phyloP scores from a whole-genome alignment of 371 early-diverging fungal genomes.

The Mucor velutinosus region DNA sequence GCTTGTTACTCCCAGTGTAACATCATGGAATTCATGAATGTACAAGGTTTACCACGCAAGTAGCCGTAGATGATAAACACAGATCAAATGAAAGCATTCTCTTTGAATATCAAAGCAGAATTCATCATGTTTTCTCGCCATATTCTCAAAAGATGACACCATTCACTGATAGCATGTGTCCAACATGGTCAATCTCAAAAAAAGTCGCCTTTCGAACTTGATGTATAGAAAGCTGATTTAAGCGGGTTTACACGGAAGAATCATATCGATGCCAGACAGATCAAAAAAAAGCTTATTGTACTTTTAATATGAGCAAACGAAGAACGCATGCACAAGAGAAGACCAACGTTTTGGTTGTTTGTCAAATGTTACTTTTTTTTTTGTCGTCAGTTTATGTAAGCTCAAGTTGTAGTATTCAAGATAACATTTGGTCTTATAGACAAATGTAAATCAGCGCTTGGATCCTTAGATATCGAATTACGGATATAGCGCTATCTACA shows the following conservation, averaged over 20 bases:
- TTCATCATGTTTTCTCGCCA: not conserved
- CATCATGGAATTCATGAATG: not conserved
- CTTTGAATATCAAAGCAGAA: not conserved
- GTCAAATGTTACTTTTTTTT: not conserved
- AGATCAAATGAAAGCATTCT: not conserved
- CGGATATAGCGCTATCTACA: not conserved
- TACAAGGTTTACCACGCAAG: not conserved
- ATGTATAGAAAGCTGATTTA: not conserved
- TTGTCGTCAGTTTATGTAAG: not conserved
- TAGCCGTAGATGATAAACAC: not conserved
- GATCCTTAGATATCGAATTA: not conserved
- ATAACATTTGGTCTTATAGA: not conserved
- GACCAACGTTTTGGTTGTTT: not conserved
- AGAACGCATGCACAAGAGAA: not conserved
- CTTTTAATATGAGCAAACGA: not conserved
- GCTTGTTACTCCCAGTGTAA: not conserved
- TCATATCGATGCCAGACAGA: not conserved
- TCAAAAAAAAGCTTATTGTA: not conserved
- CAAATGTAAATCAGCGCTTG: not conserved
- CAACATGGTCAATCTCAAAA: not conserved
- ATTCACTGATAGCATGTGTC: not conserved
- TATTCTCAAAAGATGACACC: not conserved
- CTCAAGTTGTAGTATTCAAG: not conserved
- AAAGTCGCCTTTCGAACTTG: not conserved
- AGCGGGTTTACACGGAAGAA: not conserved